A percentile compares a stretch with the other conserved stretches of the same genome.
Evolutionary conservation across 2,329 filamentous ascomycete species (phyloP).

Genomic region (Meredithiella fracta): DNA sequence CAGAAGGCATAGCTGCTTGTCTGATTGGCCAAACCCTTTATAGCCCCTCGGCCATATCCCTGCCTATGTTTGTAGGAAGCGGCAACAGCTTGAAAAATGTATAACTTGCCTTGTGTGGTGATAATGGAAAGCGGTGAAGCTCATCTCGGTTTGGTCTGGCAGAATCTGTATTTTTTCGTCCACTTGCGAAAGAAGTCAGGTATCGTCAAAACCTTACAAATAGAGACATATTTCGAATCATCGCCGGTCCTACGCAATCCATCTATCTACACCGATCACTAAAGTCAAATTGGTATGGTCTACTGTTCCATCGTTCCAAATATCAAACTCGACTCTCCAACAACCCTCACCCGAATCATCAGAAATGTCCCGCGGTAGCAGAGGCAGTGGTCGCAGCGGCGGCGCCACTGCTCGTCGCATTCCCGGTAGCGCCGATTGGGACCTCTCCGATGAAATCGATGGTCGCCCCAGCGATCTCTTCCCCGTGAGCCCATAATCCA

Average conservation of each 20-base stretch:
- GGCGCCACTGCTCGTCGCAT: slow-evolving; percentile 32
- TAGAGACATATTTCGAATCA: no score
- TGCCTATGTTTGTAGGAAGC: background rate
- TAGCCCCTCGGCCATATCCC: background rate
- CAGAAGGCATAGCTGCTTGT: background rate
- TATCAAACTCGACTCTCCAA: background rate
- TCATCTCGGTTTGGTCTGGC: background rate
- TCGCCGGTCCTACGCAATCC: no score
- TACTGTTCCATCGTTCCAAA: background rate
- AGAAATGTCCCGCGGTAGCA: slow-evolving; percentile 14
- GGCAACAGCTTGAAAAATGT: background rate
- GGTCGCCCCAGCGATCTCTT: slow-evolving; percentile 43
- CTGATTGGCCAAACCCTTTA: background rate
- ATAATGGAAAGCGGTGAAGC: background rate
- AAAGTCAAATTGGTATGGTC: no score
- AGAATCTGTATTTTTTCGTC: background rate
- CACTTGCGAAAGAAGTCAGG: background rate
- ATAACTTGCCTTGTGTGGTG: background rate
- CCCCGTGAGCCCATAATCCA: slow-evolving; percentile 28
- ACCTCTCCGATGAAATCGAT: slow-evolving; percentile 37
- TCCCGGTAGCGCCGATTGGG: slow-evolving; percentile 34
- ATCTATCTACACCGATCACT: no score
- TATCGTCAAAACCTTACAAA: background rate
- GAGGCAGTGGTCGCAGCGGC: slow-evolving; percentile 33
- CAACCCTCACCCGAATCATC: background rate